Evolutionary conservation across 495 filamentous ascomycete genomes (phyloP).

Genomic region (Podospora bellae-mahoneyi): DNA sequence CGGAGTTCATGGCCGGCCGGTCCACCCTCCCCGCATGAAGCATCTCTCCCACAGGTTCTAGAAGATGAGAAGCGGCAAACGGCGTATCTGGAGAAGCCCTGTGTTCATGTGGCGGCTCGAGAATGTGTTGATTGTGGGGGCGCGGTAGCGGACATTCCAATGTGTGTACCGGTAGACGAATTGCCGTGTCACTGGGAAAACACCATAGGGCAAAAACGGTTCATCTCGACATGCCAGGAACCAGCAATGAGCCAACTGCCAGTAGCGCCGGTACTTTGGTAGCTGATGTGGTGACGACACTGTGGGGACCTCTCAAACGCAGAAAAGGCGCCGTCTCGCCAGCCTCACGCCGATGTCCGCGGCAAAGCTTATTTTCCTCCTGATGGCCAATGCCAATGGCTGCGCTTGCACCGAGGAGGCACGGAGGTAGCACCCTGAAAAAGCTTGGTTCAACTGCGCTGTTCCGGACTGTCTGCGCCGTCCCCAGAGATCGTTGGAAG

Average conservation of each 20-base stretch:
- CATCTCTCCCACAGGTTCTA: neutral
- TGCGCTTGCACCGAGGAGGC: neutral
- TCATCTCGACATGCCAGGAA: neutral
- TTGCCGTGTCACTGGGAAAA: neutral
- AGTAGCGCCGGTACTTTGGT: neutral
- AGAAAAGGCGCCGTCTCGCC: neutral
- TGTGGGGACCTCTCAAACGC: neutral
- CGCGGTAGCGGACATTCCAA: neutral
- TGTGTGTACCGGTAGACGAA: neutral
- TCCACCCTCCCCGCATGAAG: neutral
- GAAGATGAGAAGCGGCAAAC: neutral
- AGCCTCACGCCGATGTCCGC: neutral
- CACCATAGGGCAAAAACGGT: neutral
- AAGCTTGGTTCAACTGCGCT: neutral
- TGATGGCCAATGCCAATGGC: neutral
- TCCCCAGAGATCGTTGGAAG: neutral
- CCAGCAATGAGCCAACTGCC: neutral
- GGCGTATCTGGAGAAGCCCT: neutral
- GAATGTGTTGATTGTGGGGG: neutral
- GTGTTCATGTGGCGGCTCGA: neutral
- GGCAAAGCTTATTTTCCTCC: neutral
- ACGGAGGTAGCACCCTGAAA: neutral
- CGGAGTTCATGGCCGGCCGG: neutral
- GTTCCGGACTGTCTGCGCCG: neutral
- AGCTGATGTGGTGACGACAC: neutral